Evolutionary conservation across 1,284 basidiomycete species (phyloP), one percentile per base, ranked within the genome.

Genomic region (Papiliotrema laurentii): DNA sequence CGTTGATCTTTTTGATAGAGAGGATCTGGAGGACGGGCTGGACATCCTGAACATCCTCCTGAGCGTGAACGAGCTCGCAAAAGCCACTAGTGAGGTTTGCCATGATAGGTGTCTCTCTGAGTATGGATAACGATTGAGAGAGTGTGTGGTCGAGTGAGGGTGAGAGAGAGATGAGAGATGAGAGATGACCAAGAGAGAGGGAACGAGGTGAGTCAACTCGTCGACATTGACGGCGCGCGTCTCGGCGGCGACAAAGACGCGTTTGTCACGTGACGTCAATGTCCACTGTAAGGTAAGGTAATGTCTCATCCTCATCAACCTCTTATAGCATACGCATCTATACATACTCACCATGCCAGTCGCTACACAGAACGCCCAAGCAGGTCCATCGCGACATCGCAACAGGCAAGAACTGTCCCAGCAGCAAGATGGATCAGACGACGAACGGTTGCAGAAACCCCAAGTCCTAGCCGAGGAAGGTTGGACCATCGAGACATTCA

Each of bases 21-120:
- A 96, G 80, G 34, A 91, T 75, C 65, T 96, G 90, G 2, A 93
- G 74, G 13, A 80, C 79, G 43, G 88, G 86, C 16, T 81, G 75
- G 14, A 79, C 73, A n/a, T 49, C 50, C 28, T 68, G 64, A 7
- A 67, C 59, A 3, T 62, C 54, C 18, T 63, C 64, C 3, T 58
- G 53, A 30, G 48, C 42, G 36, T 50, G 53, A 14, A 70, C 63
- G 11, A 53, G 54, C 39, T 62, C 47, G 44, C 64, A 68, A 53
- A 72, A 72, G 36, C 64, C 66, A 10, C 58, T 51, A 5, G 69
- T 68, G 43, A 74, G 63, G 10, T 60, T 61, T 45, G 66, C 46
- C 66, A 68, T 70, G 28, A 7, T 63, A 13, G n/a, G 21, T 19
- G 10, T 14, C 4, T 30, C 3, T 42, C 5, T 30, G 3, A 19